A percentile compares a stretch with the other conserved stretches of the same genome.
Evolutionary conservation across 176 grass and related monocot species (phyloP).

Genomic region (Dendrocalamus sinicus): DNA sequence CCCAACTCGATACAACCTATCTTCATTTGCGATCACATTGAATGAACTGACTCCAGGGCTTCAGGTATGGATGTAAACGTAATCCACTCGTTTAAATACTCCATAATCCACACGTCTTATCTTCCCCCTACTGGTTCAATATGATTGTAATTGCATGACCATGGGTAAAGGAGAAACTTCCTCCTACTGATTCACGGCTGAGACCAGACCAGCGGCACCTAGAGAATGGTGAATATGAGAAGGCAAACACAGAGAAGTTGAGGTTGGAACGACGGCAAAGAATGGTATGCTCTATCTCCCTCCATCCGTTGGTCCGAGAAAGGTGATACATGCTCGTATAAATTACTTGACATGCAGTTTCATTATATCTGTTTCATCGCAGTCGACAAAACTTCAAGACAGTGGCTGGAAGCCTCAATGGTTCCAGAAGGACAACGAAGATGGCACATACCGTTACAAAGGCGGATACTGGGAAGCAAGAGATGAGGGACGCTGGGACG

Average conservation of each 20-base stretch:
- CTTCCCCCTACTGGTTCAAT: constrained; percentile 7
- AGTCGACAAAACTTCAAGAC: constrained; percentile 75
- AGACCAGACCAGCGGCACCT: constrained; percentile 91
- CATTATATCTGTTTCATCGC: background rate
- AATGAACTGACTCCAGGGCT: constrained; percentile 81
- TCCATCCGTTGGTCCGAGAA: background rate
- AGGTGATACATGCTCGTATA: background rate
- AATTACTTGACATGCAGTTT: background rate
- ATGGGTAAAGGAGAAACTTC: constrained; percentile 79
- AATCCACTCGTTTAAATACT: constrained; percentile 6
- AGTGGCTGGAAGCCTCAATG: constrained; percentile 73
- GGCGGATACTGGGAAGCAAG: constrained; percentile 89
- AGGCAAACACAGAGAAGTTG: constrained; percentile 85
- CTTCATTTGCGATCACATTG: constrained; percentile 86
- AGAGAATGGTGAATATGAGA: constrained; percentile 90
- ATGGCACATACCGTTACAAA: constrained; percentile 50
- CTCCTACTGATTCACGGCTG: constrained; percentile 91
- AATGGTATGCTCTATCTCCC: constrained; percentile 56
- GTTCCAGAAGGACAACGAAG: constrained; percentile 48
- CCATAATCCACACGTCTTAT: background rate
- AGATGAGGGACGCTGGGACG: constrained; percentile 56
- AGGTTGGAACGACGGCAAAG: constrained; percentile 81
- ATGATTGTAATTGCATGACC: constrained; percentile 22
- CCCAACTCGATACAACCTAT: constrained; percentile 86
- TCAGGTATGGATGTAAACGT: constrained; percentile 60